Evolutionary conservation across 140 eudicot species (phyloP).

Genomic region (Ambrosia hybrid): DNA sequence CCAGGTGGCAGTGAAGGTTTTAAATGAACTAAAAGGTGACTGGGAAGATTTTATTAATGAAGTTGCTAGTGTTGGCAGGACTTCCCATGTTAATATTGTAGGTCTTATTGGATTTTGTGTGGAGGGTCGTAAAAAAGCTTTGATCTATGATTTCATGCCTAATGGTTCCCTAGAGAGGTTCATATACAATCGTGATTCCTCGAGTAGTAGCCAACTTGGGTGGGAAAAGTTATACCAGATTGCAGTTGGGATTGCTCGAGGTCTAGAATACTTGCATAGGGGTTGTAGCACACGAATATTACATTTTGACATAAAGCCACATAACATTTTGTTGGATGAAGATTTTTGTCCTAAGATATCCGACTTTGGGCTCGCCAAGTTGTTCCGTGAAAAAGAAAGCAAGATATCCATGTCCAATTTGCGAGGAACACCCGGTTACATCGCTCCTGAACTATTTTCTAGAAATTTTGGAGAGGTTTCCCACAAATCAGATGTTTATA

Average conservation of each 20-base stretch:
- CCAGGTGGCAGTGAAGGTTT: constrained; percentile 39
- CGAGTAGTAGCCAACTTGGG: constrained; percentile 12
- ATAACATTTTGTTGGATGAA: constrained; percentile 34
- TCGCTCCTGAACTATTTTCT: constrained; percentile 34
- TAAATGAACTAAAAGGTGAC: constrained; percentile 26
- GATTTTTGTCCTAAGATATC: constrained; percentile 42
- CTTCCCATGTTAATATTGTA: constrained; percentile 44
- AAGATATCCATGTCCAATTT: constrained; percentile 19
- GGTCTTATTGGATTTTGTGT: constrained; percentile 39
- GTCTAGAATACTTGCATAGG: constrained; percentile 38
- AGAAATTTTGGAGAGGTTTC: constrained; percentile 29
- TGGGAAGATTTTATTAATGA: constrained; percentile 44
- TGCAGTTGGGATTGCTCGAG: constrained; percentile 37
- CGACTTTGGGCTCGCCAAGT: constrained; percentile 42
- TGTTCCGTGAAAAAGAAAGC: constrained; percentile 20
- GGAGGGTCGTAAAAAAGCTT: constrained; percentile 31
- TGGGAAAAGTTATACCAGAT: constrained; percentile 31
- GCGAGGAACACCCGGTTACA: constrained; percentile 49
- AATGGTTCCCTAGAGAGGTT: constrained; percentile 46
- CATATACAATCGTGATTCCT: constrained; percentile 6
- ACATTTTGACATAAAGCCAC: constrained; percentile 51
- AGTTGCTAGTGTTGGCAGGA: constrained; percentile 38
- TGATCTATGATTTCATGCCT: constrained; percentile 39
- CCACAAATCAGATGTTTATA: constrained; percentile 25
- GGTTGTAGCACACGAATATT: constrained; percentile 41